Evolutionary conservation across 2,329 filamentous ascomycete genomes (phyloP).

Genomic region (Scytalidium sp.): DNA sequence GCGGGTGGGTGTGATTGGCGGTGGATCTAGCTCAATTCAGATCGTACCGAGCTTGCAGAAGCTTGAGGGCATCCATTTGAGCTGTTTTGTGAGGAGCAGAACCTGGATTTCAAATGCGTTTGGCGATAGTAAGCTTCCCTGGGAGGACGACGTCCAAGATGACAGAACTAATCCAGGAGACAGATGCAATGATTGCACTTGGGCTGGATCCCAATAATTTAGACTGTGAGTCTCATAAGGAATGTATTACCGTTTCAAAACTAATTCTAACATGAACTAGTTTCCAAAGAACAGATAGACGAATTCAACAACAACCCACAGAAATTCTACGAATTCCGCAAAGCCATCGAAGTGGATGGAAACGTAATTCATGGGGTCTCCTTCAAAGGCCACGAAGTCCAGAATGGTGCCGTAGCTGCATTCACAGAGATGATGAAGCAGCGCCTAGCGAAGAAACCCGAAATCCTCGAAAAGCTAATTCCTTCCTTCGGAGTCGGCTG

Average conservation of each 20-base stretch:
- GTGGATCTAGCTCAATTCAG: conserved; percentile 50
- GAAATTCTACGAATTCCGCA: conserved; percentile 38
- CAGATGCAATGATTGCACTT: conserved; percentile 36
- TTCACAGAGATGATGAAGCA: conserved; percentile 37
- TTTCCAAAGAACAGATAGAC: conserved; percentile 35
- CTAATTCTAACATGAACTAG: conserved; percentile 18
- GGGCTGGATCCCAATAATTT: conserved; percentile 37
- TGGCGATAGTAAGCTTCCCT: conserved; percentile 32
- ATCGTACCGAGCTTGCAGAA: conserved; percentile 48
- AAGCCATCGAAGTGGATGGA: conserved; percentile 39
- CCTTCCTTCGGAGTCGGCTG: conserved; percentile 42
- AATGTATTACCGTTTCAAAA: not conserved
- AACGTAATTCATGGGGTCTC: conserved; percentile 41
- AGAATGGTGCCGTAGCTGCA: conserved; percentile 26
- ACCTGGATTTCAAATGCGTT: conserved; percentile 49
- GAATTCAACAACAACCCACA: conserved; percentile 35
- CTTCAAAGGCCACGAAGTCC: conserved; percentile 34
- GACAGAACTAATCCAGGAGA: not conserved
- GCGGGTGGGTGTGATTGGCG: conserved; percentile 48
- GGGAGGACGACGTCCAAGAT: not conserved
- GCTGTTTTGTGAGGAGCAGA: conserved; percentile 45
- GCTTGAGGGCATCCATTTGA: conserved; percentile 37
- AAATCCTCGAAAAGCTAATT: conserved; percentile 23
- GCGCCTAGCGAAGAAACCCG: conserved; percentile 39
- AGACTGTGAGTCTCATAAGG: conserved; percentile 31